These are phyloP conservation scores for Striga asiatica DNA, from an alignment of 257 asterid species.

Conservation along the genomic window DNA sequence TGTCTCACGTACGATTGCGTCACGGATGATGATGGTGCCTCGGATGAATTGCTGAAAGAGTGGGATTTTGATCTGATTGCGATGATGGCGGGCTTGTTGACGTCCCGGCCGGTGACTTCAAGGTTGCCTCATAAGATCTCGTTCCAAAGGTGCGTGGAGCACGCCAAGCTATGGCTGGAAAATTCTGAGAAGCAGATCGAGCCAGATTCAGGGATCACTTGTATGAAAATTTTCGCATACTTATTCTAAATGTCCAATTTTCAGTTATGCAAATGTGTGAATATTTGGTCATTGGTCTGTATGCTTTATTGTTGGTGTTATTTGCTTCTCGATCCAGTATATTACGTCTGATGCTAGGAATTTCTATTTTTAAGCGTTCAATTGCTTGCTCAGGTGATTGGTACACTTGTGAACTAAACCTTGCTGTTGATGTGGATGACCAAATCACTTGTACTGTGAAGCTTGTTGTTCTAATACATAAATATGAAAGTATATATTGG, in stretches of 20 bases:
- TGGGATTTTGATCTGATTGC: conserved; percentile 71
- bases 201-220: conserved; percentile 40
- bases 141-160: conserved; percentile 55
- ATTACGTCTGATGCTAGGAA: background rate
- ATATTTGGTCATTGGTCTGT: background rate
- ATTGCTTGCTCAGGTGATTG: background rate
- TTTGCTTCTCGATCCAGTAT: background rate
- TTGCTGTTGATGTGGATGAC: too few species aligned
- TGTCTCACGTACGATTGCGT: conserved; percentile 81
- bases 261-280: background rate
- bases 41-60: conserved; percentile 52
- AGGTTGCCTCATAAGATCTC: conserved; percentile 62
- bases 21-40: conserved; percentile 63
- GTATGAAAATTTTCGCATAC: conserved; percentile 25
- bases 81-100: conserved; percentile 42
- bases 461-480: background rate
- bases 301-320: background rate
- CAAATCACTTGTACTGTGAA: background rate
- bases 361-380: conserved; percentile 1
- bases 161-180: conserved; percentile 61
- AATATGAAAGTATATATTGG: background rate
- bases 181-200: conserved; percentile 49
- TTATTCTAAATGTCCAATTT: background rate
- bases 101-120: conserved; percentile 57
- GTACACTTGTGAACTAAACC: background rate